Conservation (phyloP, 441 rosid genomes). For the Sinapis alba region DNA sequence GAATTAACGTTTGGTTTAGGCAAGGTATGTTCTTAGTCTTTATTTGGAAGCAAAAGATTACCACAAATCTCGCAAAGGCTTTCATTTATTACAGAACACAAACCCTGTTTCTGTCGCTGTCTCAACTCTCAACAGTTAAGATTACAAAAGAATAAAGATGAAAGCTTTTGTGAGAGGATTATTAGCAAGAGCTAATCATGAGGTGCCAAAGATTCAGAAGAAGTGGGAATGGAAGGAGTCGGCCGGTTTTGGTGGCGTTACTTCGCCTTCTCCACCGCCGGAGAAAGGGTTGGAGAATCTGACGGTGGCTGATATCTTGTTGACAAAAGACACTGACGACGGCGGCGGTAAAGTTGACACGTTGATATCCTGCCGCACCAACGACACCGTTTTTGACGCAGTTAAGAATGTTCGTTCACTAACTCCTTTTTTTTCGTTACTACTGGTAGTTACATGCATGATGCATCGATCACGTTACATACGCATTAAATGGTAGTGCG, state of each 20-base stretch:
- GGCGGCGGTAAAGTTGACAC: slow-evolving; percentile 41
- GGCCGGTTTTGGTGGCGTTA: slow-evolving; percentile 28
- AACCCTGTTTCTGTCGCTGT: not conserved
- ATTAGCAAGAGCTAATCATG: slow-evolving; percentile 33
- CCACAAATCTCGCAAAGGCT: not conserved
- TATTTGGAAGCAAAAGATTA: slow-evolving; percentile 29
- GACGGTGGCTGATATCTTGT: slow-evolving; percentile 53
- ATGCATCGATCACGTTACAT: slow-evolving; percentile 1
- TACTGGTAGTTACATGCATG: not conserved
- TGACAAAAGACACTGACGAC: slow-evolving; percentile 47
- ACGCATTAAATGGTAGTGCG: not conserved
- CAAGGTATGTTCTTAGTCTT: slow-evolving; percentile 35
- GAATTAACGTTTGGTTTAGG: slow-evolving; percentile 36
- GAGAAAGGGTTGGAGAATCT: slow-evolving; percentile 78
- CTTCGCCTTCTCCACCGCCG: slow-evolving; percentile 36
- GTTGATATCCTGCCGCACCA: slow-evolving; percentile 67
- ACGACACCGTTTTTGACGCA: slow-evolving; percentile 72
- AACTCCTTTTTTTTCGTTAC: not conserved
- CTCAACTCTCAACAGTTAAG: not conserved
- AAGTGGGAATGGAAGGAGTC: slow-evolving; percentile 17
- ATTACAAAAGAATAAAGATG: slow-evolving; percentile 6
- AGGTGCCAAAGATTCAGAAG: slow-evolving; percentile 19
- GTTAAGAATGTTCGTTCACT: slow-evolving; percentile 59
- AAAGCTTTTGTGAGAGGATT: slow-evolving; percentile 38
- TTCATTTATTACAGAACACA: slow-evolving; percentile 15